Percentiles rank a stretch among this genome's conserved stretches.
These are phyloP conservation scores for Iberis amara DNA, from an alignment of 441 rosid species.

Conservation along the genomic window DNA sequence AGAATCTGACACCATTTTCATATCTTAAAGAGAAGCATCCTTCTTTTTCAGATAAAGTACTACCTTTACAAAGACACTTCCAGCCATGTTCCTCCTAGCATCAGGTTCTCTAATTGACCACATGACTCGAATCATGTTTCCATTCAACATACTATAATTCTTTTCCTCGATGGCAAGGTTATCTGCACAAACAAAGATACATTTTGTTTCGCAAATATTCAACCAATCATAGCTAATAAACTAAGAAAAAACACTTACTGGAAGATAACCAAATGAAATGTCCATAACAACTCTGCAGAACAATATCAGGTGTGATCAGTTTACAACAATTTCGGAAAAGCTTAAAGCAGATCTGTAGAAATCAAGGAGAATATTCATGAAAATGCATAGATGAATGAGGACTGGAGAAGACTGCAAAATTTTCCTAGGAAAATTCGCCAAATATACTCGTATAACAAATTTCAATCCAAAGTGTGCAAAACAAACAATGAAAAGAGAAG, in stretches of 20 bases:
- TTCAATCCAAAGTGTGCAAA: neutral
- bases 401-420: neutral
- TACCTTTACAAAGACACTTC: conserved; percentile 59
- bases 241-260: too few species aligned
- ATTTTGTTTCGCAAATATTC: neutral
- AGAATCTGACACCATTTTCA: neutral
- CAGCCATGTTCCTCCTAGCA: conserved; percentile 46
- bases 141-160: conserved; percentile 41
- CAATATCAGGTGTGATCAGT: too few species aligned
- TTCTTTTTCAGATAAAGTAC: neutral
- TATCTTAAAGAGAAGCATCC: neutral
- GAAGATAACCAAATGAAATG: too few species aligned
- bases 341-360: neutral
- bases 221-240: neutral
- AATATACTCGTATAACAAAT: neutral
- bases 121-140: conserved; percentile 46
- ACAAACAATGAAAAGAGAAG: neutral
- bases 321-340: too few species aligned
- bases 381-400: neutral
- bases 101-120: conserved; percentile 52
- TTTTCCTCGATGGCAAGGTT: conserved; percentile 39
- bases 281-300: too few species aligned
- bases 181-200: conserved; percentile 27
- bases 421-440: conserved; percentile 10
- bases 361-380: neutral